These are phyloP conservation scores for Solanum piurae DNA, from an alignment of 257 asterid species.

Conservation along the genomic window DNA sequence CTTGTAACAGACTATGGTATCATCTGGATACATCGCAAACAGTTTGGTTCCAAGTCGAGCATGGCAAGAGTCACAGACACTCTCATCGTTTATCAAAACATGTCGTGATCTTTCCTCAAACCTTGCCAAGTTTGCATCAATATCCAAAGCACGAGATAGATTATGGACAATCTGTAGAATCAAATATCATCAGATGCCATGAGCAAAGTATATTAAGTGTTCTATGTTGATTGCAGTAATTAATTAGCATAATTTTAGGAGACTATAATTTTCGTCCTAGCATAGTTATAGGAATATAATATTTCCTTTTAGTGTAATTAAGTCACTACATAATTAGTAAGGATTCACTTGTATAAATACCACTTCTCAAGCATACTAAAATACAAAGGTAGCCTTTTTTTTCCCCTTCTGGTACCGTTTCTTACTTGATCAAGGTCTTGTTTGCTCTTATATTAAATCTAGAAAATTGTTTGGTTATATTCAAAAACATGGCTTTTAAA, in stretches of 20 bases:
- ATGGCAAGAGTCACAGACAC: conserved; percentile 84
- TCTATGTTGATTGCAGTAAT: background rate
- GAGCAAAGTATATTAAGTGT: background rate
- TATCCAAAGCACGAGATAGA: conserved; percentile 62
- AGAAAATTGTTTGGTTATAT: background rate
- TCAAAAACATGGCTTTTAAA: background rate
- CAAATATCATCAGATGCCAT: background rate
- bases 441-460: background rate
- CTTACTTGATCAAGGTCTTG: background rate
- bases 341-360: background rate
- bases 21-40: conserved; percentile 99
- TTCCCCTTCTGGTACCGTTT: background rate
- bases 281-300: background rate
- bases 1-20: conserved; percentile 86
- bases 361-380: background rate
- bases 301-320: background rate
- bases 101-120: conserved; percentile 88
- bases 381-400: background rate
- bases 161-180: conserved; percentile 58
- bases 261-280: background rate
- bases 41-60: conserved; percentile 94
- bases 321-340: background rate
- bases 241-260: background rate
- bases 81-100: conserved; percentile 76
- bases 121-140: conserved; percentile 83